A percentile compares a stretch with the other conserved stretches of the same genome.
Conservation (phyloP, 2,329 filamentous ascomycete species). For the Penicillium sp. region DNA sequence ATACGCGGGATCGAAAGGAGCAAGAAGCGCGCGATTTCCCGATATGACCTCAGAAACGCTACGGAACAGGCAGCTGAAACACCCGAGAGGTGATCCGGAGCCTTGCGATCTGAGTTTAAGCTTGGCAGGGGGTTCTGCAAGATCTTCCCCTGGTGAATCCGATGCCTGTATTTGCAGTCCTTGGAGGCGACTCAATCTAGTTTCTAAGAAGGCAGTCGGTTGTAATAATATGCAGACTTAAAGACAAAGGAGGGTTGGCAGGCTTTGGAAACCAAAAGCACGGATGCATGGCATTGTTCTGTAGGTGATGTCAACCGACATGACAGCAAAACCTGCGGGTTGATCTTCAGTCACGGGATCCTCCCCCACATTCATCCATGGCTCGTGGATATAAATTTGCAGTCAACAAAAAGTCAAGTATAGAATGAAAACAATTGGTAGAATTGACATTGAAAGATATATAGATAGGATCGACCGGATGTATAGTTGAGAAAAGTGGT, state of each 20-base stretch:
- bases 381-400: background rate
- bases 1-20: background rate
- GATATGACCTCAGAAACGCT: background rate
- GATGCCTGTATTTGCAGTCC: background rate
- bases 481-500: background rate
- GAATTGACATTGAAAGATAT: background rate
- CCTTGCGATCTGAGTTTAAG: background rate
- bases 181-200: background rate
- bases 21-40: background rate
- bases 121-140: background rate
- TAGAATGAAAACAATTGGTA: background rate
- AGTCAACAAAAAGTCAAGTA: background rate
- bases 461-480: background rate
- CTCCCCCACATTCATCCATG: background rate
- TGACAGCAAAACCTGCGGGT: constrained; percentile 1
- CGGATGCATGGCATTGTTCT: background rate
- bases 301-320: constrained; percentile 14
- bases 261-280: background rate
- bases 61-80: background rate
- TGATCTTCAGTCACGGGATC: constrained; percentile 17
- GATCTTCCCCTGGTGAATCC: background rate
- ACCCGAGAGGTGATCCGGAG: background rate
- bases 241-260: background rate
- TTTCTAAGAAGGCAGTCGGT: background rate
- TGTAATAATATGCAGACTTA: background rate